A percentile compares a stretch with the other conserved stretches of the same genome.
Evolutionary conservation across 2,329 filamentous ascomycete species (phyloP).

Genomic region (Calonectria naviculata): DNA sequence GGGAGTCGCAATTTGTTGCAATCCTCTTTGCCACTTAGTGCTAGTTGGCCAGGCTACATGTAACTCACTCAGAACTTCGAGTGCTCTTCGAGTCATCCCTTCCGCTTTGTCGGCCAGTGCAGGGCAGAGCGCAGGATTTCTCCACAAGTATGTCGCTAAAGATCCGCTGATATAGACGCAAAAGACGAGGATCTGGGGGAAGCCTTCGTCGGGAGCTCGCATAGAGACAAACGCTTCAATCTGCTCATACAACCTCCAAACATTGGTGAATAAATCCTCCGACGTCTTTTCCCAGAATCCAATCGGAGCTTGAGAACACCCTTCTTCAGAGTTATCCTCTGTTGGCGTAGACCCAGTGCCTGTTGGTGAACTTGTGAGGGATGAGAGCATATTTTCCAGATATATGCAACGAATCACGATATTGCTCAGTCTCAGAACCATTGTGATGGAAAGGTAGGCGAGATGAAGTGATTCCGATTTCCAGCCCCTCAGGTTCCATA

Average conservation of each 20-base stretch:
- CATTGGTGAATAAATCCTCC: conserved; percentile 47
- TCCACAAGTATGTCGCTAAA: conserved; percentile 45
- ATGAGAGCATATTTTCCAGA: conserved; percentile 43
- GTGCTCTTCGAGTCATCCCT: conserved; percentile 36
- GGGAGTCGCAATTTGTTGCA: conserved; percentile 34
- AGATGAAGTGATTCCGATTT: conserved; percentile 49
- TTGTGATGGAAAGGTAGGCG: conserved; percentile 49
- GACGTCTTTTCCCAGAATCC: conserved; percentile 44
- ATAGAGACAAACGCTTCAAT: conserved; percentile 47
- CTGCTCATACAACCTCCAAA: conserved; percentile 48
- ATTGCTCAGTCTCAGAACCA: conserved; percentile 49
- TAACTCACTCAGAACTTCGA: conserved; percentile 38
- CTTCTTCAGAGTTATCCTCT: background rate
- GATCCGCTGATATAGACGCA: conserved; percentile 55
- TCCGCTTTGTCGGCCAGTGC: conserved; percentile 37
- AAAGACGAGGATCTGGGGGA: conserved; percentile 51
- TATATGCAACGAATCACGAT: conserved; percentile 48
- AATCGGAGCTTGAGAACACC: conserved; percentile 21
- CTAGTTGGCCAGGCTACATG: conserved; percentile 41
- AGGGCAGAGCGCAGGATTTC: conserved; percentile 43
- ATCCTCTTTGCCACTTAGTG: conserved; percentile 30
- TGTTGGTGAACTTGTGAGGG: conserved; percentile 22
- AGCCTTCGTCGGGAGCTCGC: conserved; percentile 43
- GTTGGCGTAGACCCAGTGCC: background rate
- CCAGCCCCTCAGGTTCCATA: conserved; percentile 50